Conservation (phyloP, 2,329 filamentous ascomycete genomes). For the Leptodontidium sp. region DNA sequence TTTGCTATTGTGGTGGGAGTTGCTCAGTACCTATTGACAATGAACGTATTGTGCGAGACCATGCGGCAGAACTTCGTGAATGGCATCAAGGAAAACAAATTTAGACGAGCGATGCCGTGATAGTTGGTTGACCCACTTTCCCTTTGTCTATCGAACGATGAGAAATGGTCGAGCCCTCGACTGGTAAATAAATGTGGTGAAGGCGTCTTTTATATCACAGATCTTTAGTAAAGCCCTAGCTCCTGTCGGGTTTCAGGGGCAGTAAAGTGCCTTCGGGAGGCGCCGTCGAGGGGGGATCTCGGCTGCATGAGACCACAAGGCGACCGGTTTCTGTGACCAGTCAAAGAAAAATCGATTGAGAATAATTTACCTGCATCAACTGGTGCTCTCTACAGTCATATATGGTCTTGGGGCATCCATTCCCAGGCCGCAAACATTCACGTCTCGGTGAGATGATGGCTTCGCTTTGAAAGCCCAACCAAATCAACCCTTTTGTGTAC, state of each 20-base stretch:
- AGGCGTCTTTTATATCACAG: not conserved
- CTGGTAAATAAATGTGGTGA: no score
- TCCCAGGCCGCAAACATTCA: not conserved
- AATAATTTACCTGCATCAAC: not conserved
- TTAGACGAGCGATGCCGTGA: not conserved
- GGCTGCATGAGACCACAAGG: not conserved
- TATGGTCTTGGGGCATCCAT: not conserved
- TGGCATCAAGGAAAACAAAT: slow-evolving; percentile 17
- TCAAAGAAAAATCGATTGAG: not conserved
- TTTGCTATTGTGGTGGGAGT: slow-evolving; percentile 15
- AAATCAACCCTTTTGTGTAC: not conserved
- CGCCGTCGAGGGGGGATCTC: not conserved
- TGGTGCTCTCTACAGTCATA: not conserved
- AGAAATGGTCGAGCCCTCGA: not conserved
- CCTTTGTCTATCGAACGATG: not conserved
- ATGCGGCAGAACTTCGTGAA: slow-evolving; percentile 21
- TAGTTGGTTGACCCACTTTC: not conserved
- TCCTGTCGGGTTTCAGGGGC: not conserved
- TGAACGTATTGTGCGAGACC: slow-evolving; percentile 26
- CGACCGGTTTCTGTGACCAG: not conserved
- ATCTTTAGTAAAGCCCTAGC: not conserved
- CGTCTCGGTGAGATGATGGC: not conserved
- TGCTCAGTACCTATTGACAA: slow-evolving; percentile 18
- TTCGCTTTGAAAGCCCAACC: not conserved
- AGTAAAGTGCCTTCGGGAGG: not conserved